phyloP scores from a whole-genome alignment of 495 filamentous ascomycete genomes.

The Aspergillus biplanus region DNA sequence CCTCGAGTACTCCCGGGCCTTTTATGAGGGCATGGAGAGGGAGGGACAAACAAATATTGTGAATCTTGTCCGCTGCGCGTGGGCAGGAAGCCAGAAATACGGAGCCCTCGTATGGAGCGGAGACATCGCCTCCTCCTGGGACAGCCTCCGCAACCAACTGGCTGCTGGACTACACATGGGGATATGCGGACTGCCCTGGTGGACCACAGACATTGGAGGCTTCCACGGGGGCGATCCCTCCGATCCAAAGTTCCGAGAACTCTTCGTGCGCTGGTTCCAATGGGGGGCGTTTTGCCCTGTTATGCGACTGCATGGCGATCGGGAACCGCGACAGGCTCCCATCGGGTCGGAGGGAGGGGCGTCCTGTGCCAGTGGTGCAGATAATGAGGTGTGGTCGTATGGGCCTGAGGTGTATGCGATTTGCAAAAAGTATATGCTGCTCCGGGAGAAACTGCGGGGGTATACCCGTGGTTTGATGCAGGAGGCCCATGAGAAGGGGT shows the following conservation, averaged over 20 bases:
- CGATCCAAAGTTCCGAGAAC: conserved; percentile 54
- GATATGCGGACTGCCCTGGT: conserved; percentile 59
- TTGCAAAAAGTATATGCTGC: conserved; percentile 55
- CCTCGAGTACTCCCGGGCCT: conserved; percentile 54
- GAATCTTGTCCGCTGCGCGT: conserved; percentile 61
- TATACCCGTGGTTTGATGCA: conserved; percentile 56
- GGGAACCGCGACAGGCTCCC: conserved; percentile 45
- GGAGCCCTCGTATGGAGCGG: conserved; percentile 63
- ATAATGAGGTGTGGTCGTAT: conserved; percentile 65
- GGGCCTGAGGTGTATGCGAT: conserved; percentile 57
- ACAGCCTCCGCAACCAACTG: conserved; percentile 56
- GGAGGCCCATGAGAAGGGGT: conserved; percentile 56
- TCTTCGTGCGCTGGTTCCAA: conserved; percentile 65
- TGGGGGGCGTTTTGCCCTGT: conserved; percentile 64
- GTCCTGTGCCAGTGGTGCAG: conserved; percentile 44
- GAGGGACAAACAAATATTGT: conserved; percentile 54
- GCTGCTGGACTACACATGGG: conserved; percentile 62
- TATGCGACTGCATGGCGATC: conserved; percentile 62
- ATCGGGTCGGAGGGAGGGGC: conserved; percentile 20
- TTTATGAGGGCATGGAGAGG: conserved; percentile 56
- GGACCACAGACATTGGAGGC: conserved; percentile 64
- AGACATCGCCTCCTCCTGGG: conserved; percentile 60
- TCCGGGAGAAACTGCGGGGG: conserved; percentile 55
- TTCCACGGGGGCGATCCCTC: conserved; percentile 60
- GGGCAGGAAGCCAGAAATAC: conserved; percentile 62